phyloP scores from a whole-genome alignment of 805 yeast genomes.

The Phaffomyces thermotolerans region DNA sequence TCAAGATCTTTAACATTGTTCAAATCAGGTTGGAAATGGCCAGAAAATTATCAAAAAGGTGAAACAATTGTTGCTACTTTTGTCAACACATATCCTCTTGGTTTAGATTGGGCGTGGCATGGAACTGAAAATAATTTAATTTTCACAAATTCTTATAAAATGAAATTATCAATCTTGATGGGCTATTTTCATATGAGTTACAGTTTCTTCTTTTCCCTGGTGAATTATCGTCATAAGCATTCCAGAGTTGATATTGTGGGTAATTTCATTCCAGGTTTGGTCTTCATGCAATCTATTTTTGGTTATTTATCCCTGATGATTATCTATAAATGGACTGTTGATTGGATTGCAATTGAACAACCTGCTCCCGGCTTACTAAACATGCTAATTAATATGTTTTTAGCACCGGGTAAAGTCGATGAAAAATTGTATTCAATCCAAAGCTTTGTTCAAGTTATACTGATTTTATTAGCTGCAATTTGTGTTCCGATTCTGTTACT shows the following conservation, averaged over 20 bases:
- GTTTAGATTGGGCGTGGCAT: slow-evolving; percentile 95
- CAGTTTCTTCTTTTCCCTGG: slow-evolving; percentile 76
- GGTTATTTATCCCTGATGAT: slow-evolving; percentile 86
- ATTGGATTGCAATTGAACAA: slow-evolving; percentile 72
- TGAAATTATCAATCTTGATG: slow-evolving; percentile 92
- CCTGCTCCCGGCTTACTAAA: slow-evolving; percentile 92
- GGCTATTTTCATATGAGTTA: slow-evolving; percentile 94
- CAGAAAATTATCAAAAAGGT: slow-evolving; percentile 52
- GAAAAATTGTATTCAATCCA: slow-evolving; percentile 81
- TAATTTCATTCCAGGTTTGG: slow-evolving; percentile 87
- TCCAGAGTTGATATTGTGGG: slow-evolving; percentile 80
- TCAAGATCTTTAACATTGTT: slow-evolving; percentile 87
- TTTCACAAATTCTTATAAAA: slow-evolving; percentile 92
- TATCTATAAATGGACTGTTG: slow-evolving; percentile 88
- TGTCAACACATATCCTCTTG: slow-evolving; percentile 70
- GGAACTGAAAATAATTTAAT: slow-evolving; percentile 88
- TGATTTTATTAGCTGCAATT: slow-evolving; percentile 68
- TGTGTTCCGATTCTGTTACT: slow-evolving; percentile 92
- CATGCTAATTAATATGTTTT: slow-evolving; percentile 92
- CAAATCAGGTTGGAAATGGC: slow-evolving; percentile 91
- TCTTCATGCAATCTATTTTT: slow-evolving; percentile 94
- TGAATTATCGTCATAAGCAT: slow-evolving; percentile 64
- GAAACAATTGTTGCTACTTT: slow-evolving; percentile 60
- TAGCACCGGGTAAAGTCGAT: slow-evolving; percentile 83
- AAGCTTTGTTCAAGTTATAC: slow-evolving; percentile 59